Evolutionary conservation across 2,329 filamentous ascomycete species (phyloP).

Genomic region (Nemania bipapillata): DNA sequence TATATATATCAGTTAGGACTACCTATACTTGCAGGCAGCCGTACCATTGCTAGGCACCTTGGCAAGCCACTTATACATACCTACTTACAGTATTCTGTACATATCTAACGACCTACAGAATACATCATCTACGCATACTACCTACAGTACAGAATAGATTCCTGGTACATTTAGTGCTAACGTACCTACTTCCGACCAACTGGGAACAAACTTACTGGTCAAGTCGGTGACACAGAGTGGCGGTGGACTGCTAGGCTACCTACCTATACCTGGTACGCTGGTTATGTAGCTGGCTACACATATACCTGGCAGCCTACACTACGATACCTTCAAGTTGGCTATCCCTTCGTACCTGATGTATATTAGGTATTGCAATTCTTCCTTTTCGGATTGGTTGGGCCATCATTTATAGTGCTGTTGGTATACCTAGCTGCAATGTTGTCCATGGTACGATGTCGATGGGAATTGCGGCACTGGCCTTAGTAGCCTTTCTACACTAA

Average conservation of each 20-base stretch:
- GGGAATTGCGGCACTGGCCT: slow-evolving; percentile 17
- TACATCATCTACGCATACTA: no score
- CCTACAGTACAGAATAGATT: no score
- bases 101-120: no score
- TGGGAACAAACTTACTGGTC: not conserved
- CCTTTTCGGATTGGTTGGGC: slow-evolving; percentile 12
- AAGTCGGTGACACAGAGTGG: slow-evolving; percentile 14
- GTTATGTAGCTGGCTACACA: no score
- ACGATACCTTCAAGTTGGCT: no score
- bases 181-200: not conserved
- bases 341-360: not conserved
- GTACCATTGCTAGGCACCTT: no score
- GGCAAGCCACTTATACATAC: no score
- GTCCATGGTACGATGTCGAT: slow-evolving; percentile 27
- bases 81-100: no score
- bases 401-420: not conserved
- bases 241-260: slow-evolving; percentile 1
- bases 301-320: no score
- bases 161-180: no score
- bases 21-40: no score
- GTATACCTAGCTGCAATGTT: not conserved
- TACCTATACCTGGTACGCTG: no score
- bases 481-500: not conserved
- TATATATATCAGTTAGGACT: slow-evolving; percentile 1
- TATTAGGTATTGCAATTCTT: not conserved